These are phyloP conservation scores for Phytophthora tubulina DNA, from an alignment of 352 stramenopile species.

Conservation along the genomic window DNA sequence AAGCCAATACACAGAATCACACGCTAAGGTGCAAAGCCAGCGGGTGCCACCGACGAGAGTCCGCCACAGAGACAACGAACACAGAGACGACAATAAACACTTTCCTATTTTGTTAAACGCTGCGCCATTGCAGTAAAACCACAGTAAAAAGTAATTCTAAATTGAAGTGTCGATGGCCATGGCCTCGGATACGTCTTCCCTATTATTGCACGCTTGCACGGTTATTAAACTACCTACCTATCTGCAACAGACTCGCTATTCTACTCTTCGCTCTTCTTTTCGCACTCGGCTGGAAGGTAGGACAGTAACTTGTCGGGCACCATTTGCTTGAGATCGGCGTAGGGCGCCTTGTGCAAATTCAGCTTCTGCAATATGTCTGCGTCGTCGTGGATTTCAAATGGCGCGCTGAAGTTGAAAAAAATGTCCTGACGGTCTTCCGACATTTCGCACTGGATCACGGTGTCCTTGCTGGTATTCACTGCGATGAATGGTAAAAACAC, in stretches of 20 bases:
- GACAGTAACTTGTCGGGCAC: slow-evolving; percentile 81
- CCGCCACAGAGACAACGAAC: slow-evolving; percentile 8
- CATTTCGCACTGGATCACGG: slow-evolving; percentile 98
- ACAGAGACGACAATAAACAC: slow-evolving; percentile 17
- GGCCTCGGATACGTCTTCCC: slow-evolving; percentile 1
- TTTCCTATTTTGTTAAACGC: slow-evolving; percentile 11
- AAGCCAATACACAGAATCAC: not conserved
- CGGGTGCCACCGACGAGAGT: slow-evolving; percentile 2
- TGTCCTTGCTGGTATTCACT: slow-evolving; percentile 95
- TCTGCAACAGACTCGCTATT: slow-evolving; percentile 13
- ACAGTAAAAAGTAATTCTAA: slow-evolving; percentile 27
- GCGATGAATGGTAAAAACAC: slow-evolving; percentile 98
- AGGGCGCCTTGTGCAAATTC: slow-evolving; percentile 86
- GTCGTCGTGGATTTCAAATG: slow-evolving; percentile 98
- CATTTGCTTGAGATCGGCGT: slow-evolving; percentile 73
- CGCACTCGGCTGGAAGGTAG: slow-evolving; percentile 82
- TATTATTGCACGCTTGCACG: slow-evolving; percentile 20
- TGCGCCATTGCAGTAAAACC: slow-evolving; percentile 7
- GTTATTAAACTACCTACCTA: slow-evolving; percentile 39
- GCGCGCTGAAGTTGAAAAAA: slow-evolving; percentile 97
- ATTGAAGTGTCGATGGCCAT: slow-evolving; percentile 16
- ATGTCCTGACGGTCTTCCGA: slow-evolving; percentile 95
- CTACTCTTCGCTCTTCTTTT: slow-evolving; percentile 75
- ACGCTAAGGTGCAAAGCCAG: not conserved
- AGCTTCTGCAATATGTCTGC: slow-evolving; percentile 97